These are phyloP conservation scores for Triangularia verruculosa DNA, from an alignment of 2,329 filamentous ascomycete species.

Conservation along the genomic window DNA sequence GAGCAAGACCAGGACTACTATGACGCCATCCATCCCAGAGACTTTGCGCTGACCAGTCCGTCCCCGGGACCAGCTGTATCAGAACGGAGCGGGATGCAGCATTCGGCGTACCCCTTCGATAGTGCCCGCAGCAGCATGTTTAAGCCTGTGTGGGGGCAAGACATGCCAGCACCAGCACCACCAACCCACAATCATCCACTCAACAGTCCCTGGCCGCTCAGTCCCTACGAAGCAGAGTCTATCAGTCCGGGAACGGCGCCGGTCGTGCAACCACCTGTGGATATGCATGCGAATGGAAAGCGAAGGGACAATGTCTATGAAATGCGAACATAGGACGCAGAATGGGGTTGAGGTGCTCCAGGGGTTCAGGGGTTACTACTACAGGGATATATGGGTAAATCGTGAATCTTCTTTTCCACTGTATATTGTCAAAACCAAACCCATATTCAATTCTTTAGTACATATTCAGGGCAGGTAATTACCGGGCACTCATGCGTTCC, in stretches of 20 bases:
- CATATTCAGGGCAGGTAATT: no score
- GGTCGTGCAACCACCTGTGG: neutral
- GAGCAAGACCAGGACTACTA: neutral
- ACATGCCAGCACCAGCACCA: neutral
- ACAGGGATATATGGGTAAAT: neutral
- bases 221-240: neutral
- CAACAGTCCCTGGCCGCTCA: neutral
- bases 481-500: neutral
- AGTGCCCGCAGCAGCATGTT: neutral
- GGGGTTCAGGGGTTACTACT: neutral
- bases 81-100: neutral
- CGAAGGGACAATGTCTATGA: neutral
- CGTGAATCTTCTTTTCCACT: no score
- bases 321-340: neutral
- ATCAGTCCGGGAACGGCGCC: neutral
- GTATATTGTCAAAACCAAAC: neutral
- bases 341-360: neutral
- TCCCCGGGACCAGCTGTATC: neutral
- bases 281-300: neutral
- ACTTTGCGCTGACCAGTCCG: neutral
- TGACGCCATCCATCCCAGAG: neutral
- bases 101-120: neutral
- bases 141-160: neutral
- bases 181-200: neutral
- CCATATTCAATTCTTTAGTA: neutral